Evolutionary conservation across 495 filamentous ascomycete species (phyloP), one percentile per base, ranked within the genome.

Genomic region (Trichoderma erinaceum): DNA sequence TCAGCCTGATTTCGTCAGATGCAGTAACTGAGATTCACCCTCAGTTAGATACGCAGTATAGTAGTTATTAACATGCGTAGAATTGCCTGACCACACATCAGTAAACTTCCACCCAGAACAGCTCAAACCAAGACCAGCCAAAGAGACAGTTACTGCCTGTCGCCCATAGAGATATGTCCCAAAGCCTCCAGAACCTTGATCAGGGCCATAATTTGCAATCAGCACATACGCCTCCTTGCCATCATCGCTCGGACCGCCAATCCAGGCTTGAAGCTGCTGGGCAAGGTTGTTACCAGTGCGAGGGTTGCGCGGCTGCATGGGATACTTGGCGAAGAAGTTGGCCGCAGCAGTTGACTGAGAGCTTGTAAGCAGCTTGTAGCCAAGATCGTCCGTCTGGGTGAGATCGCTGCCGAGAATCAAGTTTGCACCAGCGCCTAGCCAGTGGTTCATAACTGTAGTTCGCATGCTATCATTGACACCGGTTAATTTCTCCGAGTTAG

Each of bases 221-320:
- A 76, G 44, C 4, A 76, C 74, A 56, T 73, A 67, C 0, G 71
- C 72, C 18, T 68, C 44, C n/a, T 46, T 65, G n/a, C 65, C 66
- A 56, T 18, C 35, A 41, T 71, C 68, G 35, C 21, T 64, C 23
- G 74, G 74, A 0, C 74, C 74, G 21, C 66, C 74, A 41, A 76
- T 71, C 74, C 74, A 76, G 21, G 74, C 73, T 50, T 76, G 74
- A 13, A 76, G 68, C 64, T 76, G 74, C 63, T 73, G 65, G 13
- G 74, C 69, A 18, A 66, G 65, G 29, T 70, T 69, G 10, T 69
- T 66, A 18, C 73, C 73, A n/a, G 68, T 73, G 16, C 68, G 71
- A 8, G 73, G 74, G 41, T 73, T 76, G 1, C 73, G 71, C 16
- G 74, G 74, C 65, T 76, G 74, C 70, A 76, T 76, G 10, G 74